phyloP scores from a whole-genome alignment of 805 yeast genomes.

The Pichia membranifaciens region DNA sequence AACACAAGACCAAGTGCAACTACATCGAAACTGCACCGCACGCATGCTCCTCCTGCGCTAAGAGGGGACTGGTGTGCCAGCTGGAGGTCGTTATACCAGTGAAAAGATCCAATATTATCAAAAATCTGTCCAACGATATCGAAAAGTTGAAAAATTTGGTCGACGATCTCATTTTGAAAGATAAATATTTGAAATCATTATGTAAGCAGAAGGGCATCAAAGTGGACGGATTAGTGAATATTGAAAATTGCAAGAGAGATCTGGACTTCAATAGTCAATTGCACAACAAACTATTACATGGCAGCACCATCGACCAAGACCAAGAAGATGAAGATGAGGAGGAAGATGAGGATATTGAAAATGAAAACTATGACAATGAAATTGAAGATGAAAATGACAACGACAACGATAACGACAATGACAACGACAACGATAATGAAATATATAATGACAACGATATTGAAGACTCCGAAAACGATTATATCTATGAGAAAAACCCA shows the following conservation, averaged over 20 bases:
- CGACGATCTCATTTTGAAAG: slow-evolving; percentile 25
- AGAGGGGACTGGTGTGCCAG: slow-evolving; percentile 45
- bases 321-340: neutral
- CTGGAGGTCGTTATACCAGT: slow-evolving; percentile 52
- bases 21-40: slow-evolving; percentile 45
- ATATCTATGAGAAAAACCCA: neutral
- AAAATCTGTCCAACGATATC: slow-evolving; percentile 30
- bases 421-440: slow-evolving; percentile 6
- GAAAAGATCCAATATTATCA: slow-evolving; percentile 39
- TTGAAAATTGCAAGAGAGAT: slow-evolving; percentile 15
- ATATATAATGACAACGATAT: neutral
- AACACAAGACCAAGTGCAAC: slow-evolving; percentile 63
- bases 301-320: neutral
- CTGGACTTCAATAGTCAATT: neutral
- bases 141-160: slow-evolving; percentile 27
- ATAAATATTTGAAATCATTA: slow-evolving; percentile 20
- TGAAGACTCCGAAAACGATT: slow-evolving; percentile 1
- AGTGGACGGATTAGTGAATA: slow-evolving; percentile 28
- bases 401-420: neutral
- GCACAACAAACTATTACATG: neutral
- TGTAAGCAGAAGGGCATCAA: slow-evolving; percentile 24
- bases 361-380: slow-evolving; percentile 5
- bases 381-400: neutral
- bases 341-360: slow-evolving; percentile 17
- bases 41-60: slow-evolving; percentile 53